These are phyloP conservation scores for Leonotis leonurus DNA, from an alignment of 257 asterid genomes.

Conservation along the genomic window DNA sequence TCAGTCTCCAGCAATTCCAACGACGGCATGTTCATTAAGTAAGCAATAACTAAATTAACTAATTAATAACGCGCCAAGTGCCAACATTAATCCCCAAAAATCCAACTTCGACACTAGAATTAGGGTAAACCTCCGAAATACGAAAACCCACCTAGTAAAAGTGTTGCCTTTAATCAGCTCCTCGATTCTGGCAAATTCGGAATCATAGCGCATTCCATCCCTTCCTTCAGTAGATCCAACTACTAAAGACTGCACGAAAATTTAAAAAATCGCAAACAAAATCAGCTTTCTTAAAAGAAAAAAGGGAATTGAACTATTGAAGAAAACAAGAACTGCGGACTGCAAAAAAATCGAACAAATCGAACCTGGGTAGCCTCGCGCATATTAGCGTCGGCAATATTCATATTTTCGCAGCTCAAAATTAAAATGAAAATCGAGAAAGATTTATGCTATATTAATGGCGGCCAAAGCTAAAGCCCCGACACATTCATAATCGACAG, in stretches of 20 bases:
- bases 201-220: constrained; percentile 23
- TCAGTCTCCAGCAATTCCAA: neutral
- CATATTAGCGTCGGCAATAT: constrained; percentile 7
- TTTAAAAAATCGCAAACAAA: constrained; percentile 2
- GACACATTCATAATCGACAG: constrained; percentile 16
- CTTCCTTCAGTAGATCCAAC: constrained; percentile 36
- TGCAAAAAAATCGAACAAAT: neutral
- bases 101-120: constrained; percentile 10
- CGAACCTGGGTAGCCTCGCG: constrained; percentile 16
- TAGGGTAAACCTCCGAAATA: constrained; percentile 13
- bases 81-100: constrained; percentile 7
- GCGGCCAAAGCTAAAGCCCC: constrained; percentile 27
- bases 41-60: neutral
- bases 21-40: neutral
- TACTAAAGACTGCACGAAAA: constrained; percentile 37
- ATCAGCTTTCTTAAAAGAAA: neutral
- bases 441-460: neutral
- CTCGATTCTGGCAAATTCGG: constrained; percentile 54
- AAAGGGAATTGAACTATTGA: neutral
- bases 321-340: neutral
- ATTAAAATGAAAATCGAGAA: neutral
- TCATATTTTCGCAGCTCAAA: constrained; percentile 12
- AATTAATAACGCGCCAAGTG: neutral
- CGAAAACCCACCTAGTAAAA: constrained; percentile 51
- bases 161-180: constrained; percentile 57